These are phyloP conservation scores for Microdochium trichocladiopsis DNA, from an alignment of 2,329 filamentous ascomycete genomes.

Conservation along the genomic window DNA sequence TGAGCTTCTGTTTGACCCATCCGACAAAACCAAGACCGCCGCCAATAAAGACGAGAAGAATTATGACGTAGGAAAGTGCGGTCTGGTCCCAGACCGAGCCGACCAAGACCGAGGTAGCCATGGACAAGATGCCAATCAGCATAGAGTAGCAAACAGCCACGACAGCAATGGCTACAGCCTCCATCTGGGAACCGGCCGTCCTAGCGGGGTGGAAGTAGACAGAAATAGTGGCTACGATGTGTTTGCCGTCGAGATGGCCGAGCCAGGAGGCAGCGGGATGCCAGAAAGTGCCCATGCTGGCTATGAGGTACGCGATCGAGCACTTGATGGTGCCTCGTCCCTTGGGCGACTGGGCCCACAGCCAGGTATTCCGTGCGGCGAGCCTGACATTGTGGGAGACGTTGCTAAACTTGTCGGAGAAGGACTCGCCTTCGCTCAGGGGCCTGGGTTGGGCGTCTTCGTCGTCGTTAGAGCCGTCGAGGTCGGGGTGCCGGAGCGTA, in stretches of 20 bases:
- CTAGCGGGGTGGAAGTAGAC: conserved; percentile 93
- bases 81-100: conserved; percentile 59
- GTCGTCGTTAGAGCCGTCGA: conserved; percentile 27
- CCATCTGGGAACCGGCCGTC: conserved; percentile 81
- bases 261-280: conserved; percentile 65
- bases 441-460: conserved; percentile 22
- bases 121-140: conserved; percentile 72
- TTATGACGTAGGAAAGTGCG: conserved; percentile 67
- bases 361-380: conserved; percentile 33
- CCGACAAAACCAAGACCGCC: conserved; percentile 82
- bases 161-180: conserved; percentile 71
- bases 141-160: conserved; percentile 74
- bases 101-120: conserved; percentile 81
- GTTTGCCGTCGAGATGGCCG: conserved; percentile 83
- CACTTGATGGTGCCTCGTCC: conserved; percentile 84
- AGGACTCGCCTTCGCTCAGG: conserved; percentile 25
- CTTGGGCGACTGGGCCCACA: conserved; percentile 62
- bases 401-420: conserved; percentile 25
- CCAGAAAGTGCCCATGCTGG: conserved; percentile 80
- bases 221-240: conserved; percentile 86
- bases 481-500: conserved; percentile 52
- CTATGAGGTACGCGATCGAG: conserved; percentile 80
- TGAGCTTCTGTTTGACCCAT: conserved; percentile 76
- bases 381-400: conserved; percentile 28
- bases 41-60: conserved; percentile 78